Evolutionary conservation across 129 eudicot species (phyloP).

Genomic region (Tagetes patula): DNA sequence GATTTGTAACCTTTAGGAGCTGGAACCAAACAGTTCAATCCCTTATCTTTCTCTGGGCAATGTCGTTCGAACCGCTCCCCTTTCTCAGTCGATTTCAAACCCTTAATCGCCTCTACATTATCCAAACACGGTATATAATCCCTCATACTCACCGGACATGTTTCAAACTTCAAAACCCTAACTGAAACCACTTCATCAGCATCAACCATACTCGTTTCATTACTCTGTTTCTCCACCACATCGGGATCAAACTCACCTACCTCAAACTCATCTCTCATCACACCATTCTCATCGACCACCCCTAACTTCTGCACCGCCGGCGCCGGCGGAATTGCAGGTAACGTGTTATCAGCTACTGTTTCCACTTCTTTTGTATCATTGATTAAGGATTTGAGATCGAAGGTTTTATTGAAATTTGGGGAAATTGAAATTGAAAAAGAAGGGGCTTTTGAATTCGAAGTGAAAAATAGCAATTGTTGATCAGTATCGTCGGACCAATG

Average conservation of each 20-base stretch:
- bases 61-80: conserved; percentile 93
- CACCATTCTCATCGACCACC: conserved; percentile 79
- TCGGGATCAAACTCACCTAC: conserved; percentile 74
- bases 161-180: conserved; percentile 59
- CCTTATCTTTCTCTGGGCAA: conserved; percentile 70
- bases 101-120: conserved; percentile 63
- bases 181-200: conserved; percentile 32
- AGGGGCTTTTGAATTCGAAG: conserved; percentile 40
- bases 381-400: conserved; percentile 44
- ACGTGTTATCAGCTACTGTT: conserved; percentile 17
- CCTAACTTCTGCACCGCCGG: conserved; percentile 71
- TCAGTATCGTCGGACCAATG: conserved; percentile 56
- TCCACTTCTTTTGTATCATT: conserved; percentile 41
- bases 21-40: conserved; percentile 79
- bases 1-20: conserved; percentile 72
- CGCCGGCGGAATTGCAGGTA: conserved; percentile 25
- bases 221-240: conserved; percentile 58
- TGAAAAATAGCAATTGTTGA: conserved; percentile 56
- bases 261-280: conserved; percentile 76
- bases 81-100: conserved; percentile 62
- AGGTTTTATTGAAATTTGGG: conserved; percentile 52
- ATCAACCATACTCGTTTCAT: conserved; percentile 40
- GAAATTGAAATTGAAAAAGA: conserved; percentile 51
- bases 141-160: conserved; percentile 67
- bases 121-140: conserved; percentile 98